Conservation (phyloP, 1,139 yeast species). For the Yamadazyma buinensis region DNA sequence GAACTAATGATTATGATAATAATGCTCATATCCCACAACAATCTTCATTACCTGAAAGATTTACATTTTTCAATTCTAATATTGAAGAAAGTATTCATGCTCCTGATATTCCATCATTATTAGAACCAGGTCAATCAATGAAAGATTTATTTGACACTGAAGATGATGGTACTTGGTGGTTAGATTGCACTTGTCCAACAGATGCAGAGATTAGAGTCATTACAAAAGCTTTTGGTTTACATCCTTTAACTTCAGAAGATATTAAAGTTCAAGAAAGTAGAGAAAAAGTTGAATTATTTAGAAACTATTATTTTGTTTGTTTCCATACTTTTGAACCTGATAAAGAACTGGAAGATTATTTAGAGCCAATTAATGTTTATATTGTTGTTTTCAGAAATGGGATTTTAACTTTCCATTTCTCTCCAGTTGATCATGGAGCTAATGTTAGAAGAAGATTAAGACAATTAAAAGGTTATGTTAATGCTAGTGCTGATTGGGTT, state of each 20-base stretch:
- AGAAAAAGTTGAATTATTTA: conserved; percentile 77
- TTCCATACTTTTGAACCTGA: conserved; percentile 80
- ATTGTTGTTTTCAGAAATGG: conserved; percentile 86
- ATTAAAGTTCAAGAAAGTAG: conserved; percentile 81
- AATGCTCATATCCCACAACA: conserved; percentile 4
- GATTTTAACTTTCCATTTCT: conserved; percentile 78
- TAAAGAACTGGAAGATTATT: conserved; percentile 70
- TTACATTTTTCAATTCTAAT: conserved; percentile 77
- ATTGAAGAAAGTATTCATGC: conserved; percentile 87
- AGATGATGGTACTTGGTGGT: conserved; percentile 74
- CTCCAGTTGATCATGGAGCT: conserved; percentile 78
- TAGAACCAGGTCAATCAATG: conserved; percentile 61
- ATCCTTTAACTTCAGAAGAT: conserved; percentile 83
- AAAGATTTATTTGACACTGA: conserved; percentile 59
- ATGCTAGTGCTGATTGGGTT: conserved; percentile 88
- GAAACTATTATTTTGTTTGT: conserved; percentile 73
- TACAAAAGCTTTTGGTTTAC: conserved; percentile 72
- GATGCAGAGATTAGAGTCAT: conserved; percentile 65
- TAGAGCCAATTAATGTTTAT: conserved; percentile 86
- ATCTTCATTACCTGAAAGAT: conserved; percentile 56
- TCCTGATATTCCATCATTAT: conserved; percentile 75
- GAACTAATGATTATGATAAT: conserved; percentile 11
- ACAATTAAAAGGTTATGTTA: conserved; percentile 82
- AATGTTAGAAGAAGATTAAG: conserved; percentile 90
- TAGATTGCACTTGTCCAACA: conserved; percentile 68